Evolutionary conservation across 106 monocot genomes (phyloP).

Genomic region (Platanthera guangdongensis): DNA sequence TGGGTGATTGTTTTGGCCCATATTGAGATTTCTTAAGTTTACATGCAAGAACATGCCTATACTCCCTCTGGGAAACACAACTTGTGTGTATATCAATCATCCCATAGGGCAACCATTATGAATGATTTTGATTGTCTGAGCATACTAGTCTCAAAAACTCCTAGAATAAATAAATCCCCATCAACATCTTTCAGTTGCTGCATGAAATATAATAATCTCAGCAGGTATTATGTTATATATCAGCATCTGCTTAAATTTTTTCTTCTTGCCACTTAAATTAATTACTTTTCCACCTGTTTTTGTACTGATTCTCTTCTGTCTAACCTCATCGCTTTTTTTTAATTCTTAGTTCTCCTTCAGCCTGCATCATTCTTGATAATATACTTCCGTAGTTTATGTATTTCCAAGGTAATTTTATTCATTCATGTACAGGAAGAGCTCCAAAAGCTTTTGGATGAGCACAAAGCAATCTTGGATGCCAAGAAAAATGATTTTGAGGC

Average conservation of each 20-base stretch:
- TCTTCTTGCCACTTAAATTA: neutral
- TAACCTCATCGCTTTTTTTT: neutral
- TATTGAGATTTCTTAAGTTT: too few species aligned
- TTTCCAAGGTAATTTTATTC: neutral
- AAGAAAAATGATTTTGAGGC: slow-evolving; percentile 68
- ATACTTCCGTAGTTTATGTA: neutral
- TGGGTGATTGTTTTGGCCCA: too few species aligned
- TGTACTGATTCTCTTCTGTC: neutral
- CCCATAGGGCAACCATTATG: too few species aligned
- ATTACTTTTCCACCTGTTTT: neutral
- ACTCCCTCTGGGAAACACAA: too few species aligned
- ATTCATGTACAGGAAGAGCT: slow-evolving; percentile 48
- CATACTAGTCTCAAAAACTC: too few species aligned
- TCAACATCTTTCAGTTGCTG: neutral
- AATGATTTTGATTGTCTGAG: too few species aligned
- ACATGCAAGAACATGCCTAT: too few species aligned
- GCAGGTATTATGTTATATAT: neutral
- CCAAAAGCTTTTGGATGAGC: slow-evolving; percentile 85
- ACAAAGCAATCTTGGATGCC: slow-evolving; percentile 39
- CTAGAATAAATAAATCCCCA: too few species aligned
- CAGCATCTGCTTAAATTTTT: neutral
- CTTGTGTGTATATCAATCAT: too few species aligned
- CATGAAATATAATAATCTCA: neutral
- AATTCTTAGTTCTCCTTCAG: neutral
- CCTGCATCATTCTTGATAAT: neutral